Conservation (phyloP, 2,329 filamentous ascomycete species). For the Thelonectria discophora region DNA sequence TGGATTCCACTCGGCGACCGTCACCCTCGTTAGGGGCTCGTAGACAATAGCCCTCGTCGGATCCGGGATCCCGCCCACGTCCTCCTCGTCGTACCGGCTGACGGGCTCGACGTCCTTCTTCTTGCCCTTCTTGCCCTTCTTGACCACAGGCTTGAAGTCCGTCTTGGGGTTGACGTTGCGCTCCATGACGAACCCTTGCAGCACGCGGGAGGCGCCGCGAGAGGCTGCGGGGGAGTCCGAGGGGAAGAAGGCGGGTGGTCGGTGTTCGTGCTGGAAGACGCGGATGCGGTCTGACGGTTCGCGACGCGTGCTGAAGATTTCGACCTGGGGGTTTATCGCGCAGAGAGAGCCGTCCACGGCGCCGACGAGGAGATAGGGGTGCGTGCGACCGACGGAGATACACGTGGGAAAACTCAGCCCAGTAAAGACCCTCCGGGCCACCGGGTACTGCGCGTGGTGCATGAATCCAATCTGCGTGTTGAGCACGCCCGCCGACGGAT, state of each 20-base stretch:
- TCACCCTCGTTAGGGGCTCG: conserved; percentile 70
- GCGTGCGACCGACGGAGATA: conserved; percentile 58
- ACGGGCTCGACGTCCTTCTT: conserved; percentile 48
- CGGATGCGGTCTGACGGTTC: conserved; percentile 48
- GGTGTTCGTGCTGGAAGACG: conserved; percentile 65
- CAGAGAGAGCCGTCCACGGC: conserved; percentile 63
- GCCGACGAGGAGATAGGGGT: conserved; percentile 64
- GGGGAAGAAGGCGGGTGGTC: conserved; percentile 46
- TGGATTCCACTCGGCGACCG: conserved; percentile 73
- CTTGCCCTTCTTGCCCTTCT: conserved; percentile 49
- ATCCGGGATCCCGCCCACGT: conserved; percentile 45
- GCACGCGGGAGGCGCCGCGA: conserved; percentile 61
- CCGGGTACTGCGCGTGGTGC: conserved; percentile 61
- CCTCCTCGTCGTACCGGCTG: conserved; percentile 47
- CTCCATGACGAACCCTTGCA: conserved; percentile 62
- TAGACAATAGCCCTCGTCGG: conserved; percentile 61
- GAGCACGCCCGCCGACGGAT: conserved; percentile 62
- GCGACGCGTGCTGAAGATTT: conserved; percentile 48
- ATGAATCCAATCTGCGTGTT: conserved; percentile 64
- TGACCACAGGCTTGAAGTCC: conserved; percentile 50
- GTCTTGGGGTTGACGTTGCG: conserved; percentile 57
- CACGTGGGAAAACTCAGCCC: conserved; percentile 61
- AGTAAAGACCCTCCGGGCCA: conserved; percentile 61
- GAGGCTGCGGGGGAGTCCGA: conserved; percentile 40
- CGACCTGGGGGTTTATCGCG: conserved; percentile 52